Percentiles rank a stretch among this genome's conserved stretches.
Conservation (phyloP, 768 basidiomycete species). For the Termitomyces sp. region DNA sequence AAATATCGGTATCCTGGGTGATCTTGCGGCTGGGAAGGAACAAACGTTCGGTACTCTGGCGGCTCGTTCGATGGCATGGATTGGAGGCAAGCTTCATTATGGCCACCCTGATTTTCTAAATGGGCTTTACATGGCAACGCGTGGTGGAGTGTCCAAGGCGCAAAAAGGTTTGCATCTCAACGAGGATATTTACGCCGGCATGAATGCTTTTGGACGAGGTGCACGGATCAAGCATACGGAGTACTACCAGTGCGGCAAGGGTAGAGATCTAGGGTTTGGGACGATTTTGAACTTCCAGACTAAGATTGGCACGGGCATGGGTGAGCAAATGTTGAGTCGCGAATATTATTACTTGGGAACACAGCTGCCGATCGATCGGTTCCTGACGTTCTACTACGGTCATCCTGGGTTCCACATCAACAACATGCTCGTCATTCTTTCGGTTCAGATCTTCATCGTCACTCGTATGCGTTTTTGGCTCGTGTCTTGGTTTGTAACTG, state of each 20-base stretch:
- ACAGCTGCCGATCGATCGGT: slow-evolving; percentile 95
- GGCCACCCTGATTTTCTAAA: slow-evolving; percentile 99
- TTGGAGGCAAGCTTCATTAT: slow-evolving; percentile 98
- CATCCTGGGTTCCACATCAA: slow-evolving; percentile 99
- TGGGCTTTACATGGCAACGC: slow-evolving; percentile 95
- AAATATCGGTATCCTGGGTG: slow-evolving; percentile 98
- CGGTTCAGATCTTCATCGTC: slow-evolving; percentile 92
- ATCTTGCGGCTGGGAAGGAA: slow-evolving; percentile 98
- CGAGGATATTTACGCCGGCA: slow-evolving; percentile 99
- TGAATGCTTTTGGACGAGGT: slow-evolving; percentile 96
- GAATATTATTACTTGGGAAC: slow-evolving; percentile 99
- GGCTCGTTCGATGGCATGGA: slow-evolving; percentile 95
- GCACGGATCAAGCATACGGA: slow-evolving; percentile 99
- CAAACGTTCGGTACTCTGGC: slow-evolving; percentile 98
- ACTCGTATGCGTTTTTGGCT: slow-evolving; percentile 57
- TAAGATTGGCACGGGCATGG: slow-evolving; percentile 99
- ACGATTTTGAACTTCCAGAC: slow-evolving; percentile 99
- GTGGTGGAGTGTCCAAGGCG: slow-evolving; percentile 97
- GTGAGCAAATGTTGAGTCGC: slow-evolving; percentile 98
- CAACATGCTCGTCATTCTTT: slow-evolving; percentile 97
- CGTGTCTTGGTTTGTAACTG: slow-evolving; percentile 1
- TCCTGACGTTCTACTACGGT: slow-evolving; percentile 99
- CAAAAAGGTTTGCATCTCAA: slow-evolving; percentile 99
- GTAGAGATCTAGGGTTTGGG: slow-evolving; percentile 97
- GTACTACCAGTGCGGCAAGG: slow-evolving; percentile 99